Percentiles rank a stretch among this genome's conserved stretches.
phyloP scores from a whole-genome alignment of 1,139 yeast genomes.

The Zygosaccharomyces sapae region DNA sequence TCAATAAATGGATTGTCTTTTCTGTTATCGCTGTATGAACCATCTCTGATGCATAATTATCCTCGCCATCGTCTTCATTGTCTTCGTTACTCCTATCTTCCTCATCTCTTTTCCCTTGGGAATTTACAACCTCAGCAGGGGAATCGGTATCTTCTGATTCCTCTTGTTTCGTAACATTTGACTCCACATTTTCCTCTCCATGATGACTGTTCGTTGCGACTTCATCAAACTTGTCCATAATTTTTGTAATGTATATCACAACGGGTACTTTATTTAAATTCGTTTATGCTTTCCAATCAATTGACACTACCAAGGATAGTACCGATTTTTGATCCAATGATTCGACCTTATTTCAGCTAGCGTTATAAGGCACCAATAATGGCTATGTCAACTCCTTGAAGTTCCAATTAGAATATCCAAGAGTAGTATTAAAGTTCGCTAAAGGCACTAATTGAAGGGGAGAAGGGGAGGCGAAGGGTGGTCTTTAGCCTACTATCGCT shows the following conservation, averaged over 20 bases:
- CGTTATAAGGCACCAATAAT: neutral
- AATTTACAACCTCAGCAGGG: neutral
- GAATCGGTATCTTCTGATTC: neutral
- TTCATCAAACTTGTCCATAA: neutral
- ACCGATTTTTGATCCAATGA: neutral
- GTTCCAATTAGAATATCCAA: neutral
- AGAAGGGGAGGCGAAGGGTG: constrained; percentile 2
- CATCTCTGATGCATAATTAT: constrained; percentile 10
- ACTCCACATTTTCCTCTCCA: neutral
- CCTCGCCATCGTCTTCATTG: neutral
- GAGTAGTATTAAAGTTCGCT: neutral
- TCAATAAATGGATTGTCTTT: constrained; percentile 34
- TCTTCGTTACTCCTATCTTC: neutral
- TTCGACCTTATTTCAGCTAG: neutral
- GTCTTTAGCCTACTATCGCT: constrained; percentile 1
- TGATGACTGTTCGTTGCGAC: neutral
- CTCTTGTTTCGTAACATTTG: neutral
- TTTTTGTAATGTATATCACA: neutral
- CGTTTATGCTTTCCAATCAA: neutral
- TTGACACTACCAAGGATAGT: neutral
- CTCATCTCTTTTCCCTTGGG: neutral
- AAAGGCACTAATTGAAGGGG: neutral
- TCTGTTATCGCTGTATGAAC: constrained; percentile 31
- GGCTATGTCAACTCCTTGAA: neutral
- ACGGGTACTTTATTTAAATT: neutral